Evolutionary conservation across 805 yeast species (phyloP).

Genomic region (Candida insectorum): DNA sequence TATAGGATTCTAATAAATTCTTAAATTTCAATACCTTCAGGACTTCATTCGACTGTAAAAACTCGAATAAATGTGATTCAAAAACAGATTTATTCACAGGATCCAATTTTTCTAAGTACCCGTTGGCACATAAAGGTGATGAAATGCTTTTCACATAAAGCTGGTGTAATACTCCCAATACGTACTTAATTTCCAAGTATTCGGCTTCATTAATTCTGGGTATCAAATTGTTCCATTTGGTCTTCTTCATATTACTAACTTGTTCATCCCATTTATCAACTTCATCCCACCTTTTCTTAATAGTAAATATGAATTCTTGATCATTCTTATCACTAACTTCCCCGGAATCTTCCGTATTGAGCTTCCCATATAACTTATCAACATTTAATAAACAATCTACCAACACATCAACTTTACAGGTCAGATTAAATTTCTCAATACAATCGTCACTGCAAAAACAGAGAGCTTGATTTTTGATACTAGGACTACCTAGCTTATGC

Average conservation of each 20-base stretch:
- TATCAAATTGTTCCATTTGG: conserved; percentile 31
- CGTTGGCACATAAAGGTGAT: background rate
- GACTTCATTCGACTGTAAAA: conserved; percentile 51
- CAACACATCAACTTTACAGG: conserved; percentile 36
- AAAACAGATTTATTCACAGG: conserved; percentile 5
- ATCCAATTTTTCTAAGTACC: conserved; percentile 4
- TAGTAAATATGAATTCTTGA: conserved; percentile 11
- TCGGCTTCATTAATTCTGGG: conserved; percentile 53
- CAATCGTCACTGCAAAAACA: conserved; percentile 57
- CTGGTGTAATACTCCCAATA: conserved; percentile 36
- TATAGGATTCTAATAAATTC: conserved; percentile 44
- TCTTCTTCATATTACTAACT: conserved; percentile 27
- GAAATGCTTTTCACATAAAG: conserved; percentile 14
- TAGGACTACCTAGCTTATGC: conserved; percentile 23
- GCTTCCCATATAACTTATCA: conserved; percentile 28
- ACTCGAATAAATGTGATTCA: conserved; percentile 31
- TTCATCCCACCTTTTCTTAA: conserved; percentile 34
- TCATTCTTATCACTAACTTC: conserved; percentile 13
- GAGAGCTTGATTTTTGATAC: conserved; percentile 36
- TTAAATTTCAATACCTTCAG: conserved; percentile 47
- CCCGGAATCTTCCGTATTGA: conserved; percentile 19
- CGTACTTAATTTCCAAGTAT: conserved; percentile 49
- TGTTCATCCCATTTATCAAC: conserved; percentile 36
- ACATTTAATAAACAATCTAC: conserved; percentile 31
- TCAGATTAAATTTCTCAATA: conserved; percentile 23